Evolutionary conservation across 768 basidiomycete species (phyloP), one percentile per base, ranked within the genome.

Genomic region (Phanerodontia chrysosporium): DNA sequence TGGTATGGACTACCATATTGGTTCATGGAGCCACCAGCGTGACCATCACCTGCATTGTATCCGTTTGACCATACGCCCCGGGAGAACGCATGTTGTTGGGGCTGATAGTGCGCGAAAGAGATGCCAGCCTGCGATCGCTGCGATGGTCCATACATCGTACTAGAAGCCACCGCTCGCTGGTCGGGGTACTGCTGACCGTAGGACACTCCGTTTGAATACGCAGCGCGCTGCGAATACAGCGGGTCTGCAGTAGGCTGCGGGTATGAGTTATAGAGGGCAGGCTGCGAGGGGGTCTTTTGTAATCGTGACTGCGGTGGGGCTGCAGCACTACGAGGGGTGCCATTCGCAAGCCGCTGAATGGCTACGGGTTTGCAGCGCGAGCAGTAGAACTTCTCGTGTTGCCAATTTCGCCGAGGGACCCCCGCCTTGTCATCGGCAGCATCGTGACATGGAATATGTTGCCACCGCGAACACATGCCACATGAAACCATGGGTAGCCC

Each of bases 361-460:
- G 22, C 28, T 21, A 29, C 42, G 9, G 49, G 51, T 36, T 42
- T 52, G 44, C 52, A 35, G 48, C 49, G 64, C 52, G 74, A 75
- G 70, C 92, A 95, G 60, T 85, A 70, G 68, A 97, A 97, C 44
- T 94, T 90, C 55, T 89, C 90, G n/a, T 75, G 67, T 52, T 90
- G 83, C 95, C 95, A 97, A 64, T 95, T 85, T 21, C 93, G 84
- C 63, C 77, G 81, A 3, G 81, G 83, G 14, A 79, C 80, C 24
- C 92, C 89, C 45, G 82, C 80, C 22, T 77, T 73, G 29, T 74
- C 72, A 70, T 95, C 94, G 28, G 79, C 83, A 49, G 72, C 74
- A 67, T 96, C 90, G 66, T 95, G 92, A 66, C 95, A 97, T 22
- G 76, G 69, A 32, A 91, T 91, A 66, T 97, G 95, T 65, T 96